A percentile compares a stretch with the other conserved stretches of the same genome.
Evolutionary conservation across 192 early-diverging fungal genomes (phyloP).

Genomic region (Phlyctochytrium planicorne): DNA sequence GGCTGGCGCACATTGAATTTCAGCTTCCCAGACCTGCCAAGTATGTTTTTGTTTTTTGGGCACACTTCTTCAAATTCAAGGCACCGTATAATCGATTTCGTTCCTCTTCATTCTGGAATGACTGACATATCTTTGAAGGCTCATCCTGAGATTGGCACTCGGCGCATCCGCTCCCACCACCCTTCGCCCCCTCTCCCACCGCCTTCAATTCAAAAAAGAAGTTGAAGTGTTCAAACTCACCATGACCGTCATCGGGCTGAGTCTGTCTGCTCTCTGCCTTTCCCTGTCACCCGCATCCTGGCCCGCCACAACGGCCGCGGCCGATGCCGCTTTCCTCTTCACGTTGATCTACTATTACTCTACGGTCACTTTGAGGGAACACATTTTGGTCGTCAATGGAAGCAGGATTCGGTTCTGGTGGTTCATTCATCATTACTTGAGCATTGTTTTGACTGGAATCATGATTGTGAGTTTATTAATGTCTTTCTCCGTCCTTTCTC

Average conservation of each 20-base stretch:
- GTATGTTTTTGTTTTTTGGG: constrained; percentile 17
- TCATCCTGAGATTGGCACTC: constrained; percentile 43
- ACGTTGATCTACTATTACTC: constrained; percentile 43
- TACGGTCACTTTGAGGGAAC: constrained; percentile 43
- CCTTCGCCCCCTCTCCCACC: constrained; percentile 31
- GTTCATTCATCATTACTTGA: constrained; percentile 45
- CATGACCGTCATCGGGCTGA: constrained; percentile 27
- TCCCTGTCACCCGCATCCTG: constrained; percentile 5
- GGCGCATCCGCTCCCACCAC: constrained; percentile 39
- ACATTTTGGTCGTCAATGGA: constrained; percentile 46
- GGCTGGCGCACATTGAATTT: constrained; percentile 26
- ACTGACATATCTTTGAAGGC: no score
- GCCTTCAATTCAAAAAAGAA: constrained; percentile 44
- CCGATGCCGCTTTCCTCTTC: constrained; percentile 38
- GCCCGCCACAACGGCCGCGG: constrained; percentile 3
- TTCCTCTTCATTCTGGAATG: no score
- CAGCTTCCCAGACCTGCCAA: constrained; percentile 38
- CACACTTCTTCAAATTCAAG: background rate
- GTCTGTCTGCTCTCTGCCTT: constrained; percentile 24
- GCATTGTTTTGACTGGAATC: constrained; percentile 28
- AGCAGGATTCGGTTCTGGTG: constrained; percentile 42
- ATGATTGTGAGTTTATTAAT: constrained; percentile 29
- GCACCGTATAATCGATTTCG: no score
- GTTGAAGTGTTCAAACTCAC: constrained; percentile 47
- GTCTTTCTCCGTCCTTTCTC: background rate